A percentile compares a stretch with the other conserved stretches of the same genome.
These are phyloP conservation scores for Theileria orientalis DNA, from an alignment of 169 alveolate species.

Conservation along the genomic window DNA sequence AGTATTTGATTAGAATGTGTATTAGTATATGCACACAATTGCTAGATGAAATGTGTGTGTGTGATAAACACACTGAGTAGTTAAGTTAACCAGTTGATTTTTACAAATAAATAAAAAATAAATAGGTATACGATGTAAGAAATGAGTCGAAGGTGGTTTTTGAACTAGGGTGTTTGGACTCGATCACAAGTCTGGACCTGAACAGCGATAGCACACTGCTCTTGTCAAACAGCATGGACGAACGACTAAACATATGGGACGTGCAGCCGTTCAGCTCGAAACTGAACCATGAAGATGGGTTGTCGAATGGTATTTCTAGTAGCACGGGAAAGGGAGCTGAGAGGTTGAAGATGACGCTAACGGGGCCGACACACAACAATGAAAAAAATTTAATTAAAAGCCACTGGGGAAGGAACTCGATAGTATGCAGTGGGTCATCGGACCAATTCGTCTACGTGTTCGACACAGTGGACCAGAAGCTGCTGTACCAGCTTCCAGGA, in stretches of 20 bases:
- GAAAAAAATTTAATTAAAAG: constrained; percentile 77
- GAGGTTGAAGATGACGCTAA: constrained; percentile 44
- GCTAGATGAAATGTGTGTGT: no score
- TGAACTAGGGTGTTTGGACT: constrained; percentile 75
- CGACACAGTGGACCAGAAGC: constrained; percentile 65
- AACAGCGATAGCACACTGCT: constrained; percentile 68
- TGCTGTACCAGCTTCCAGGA: constrained; percentile 78
- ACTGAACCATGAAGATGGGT: constrained; percentile 22
- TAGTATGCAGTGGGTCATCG: constrained; percentile 77
- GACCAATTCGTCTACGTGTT: constrained; percentile 75
- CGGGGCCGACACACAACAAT: constrained; percentile 76
- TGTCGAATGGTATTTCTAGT: no score
- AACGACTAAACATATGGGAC: constrained; percentile 78
- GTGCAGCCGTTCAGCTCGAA: constrained; percentile 67
- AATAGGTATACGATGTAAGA: constrained; percentile 68
- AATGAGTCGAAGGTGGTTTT: constrained; percentile 53
- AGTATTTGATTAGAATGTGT: not conserved
- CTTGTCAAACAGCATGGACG: constrained; percentile 78
- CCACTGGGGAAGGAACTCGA: constrained; percentile 71
- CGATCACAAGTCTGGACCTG: constrained; percentile 76
- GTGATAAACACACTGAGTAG: no score
- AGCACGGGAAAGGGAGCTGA: no score
- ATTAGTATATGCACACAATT: not conserved
- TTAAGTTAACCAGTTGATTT: no score
- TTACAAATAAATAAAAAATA: no score